Percentiles rank a stretch among this genome's conserved stretches.
These are phyloP conservation scores for Psilocybe tampanensis DNA, from an alignment of 768 basidiomycete species.

Conservation along the genomic window DNA sequence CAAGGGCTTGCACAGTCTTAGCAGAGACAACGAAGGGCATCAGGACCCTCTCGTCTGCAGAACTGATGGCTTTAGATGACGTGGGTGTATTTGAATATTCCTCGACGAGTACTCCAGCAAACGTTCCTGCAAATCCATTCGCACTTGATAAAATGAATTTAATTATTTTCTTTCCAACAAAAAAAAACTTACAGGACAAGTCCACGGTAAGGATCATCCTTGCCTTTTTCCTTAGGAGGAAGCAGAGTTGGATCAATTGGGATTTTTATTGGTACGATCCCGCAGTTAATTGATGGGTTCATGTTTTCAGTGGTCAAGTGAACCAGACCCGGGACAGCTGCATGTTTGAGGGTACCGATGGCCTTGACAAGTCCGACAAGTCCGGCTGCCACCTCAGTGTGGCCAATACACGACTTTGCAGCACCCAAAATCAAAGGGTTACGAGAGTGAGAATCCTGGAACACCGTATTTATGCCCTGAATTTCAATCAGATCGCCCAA, in stretches of 20 bases:
- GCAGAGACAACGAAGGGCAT: slow-evolving; percentile 29
- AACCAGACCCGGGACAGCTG: slow-evolving; percentile 24
- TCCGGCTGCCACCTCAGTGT: slow-evolving; percentile 30
- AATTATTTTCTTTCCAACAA: neutral
- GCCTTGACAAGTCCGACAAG: slow-evolving; percentile 27
- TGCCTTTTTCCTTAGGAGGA: neutral
- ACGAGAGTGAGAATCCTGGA: slow-evolving; percentile 17
- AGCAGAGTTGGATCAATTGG: slow-evolving; percentile 16
- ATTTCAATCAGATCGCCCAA: slow-evolving; percentile 35
- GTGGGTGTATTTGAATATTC: neutral
- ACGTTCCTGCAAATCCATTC: slow-evolving; percentile 35
- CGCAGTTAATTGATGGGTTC: slow-evolving; percentile 28
- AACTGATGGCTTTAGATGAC: neutral
- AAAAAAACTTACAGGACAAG: slow-evolving; percentile 27
- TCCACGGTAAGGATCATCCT: slow-evolving; percentile 14
- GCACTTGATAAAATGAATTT: slow-evolving; percentile 18
- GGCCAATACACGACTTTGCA: slow-evolving; percentile 30
- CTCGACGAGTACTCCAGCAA: slow-evolving; percentile 29
- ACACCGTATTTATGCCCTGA: slow-evolving; percentile 32
- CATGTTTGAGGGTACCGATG: slow-evolving; percentile 22
- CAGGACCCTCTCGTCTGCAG: neutral
- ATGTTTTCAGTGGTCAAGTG: slow-evolving; percentile 24
- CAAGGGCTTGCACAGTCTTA: slow-evolving; percentile 24
- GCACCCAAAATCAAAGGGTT: slow-evolving; percentile 30
- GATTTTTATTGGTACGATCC: slow-evolving; percentile 24